These are phyloP conservation scores for Vachellia collinsii DNA, from an alignment of 306 rosid species.

Conservation along the genomic window DNA sequence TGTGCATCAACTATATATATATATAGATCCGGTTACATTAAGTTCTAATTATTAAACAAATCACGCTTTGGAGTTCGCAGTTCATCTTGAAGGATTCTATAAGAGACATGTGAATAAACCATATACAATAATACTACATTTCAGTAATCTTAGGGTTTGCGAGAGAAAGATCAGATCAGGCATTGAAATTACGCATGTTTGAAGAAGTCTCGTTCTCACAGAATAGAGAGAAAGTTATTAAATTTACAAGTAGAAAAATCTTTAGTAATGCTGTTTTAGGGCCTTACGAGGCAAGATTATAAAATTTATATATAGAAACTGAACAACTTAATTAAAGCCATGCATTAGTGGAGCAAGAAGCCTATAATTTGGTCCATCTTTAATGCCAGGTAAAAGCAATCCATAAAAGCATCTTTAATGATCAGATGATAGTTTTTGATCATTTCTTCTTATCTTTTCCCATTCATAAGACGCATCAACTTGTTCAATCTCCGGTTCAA, in stretches of 20 bases:
- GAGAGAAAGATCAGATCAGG: background rate
- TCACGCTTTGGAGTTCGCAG: conserved; percentile 1
- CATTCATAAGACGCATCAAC: too few species aligned
- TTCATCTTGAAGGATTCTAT: background rate
- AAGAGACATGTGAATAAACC: background rate
- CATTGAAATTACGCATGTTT: background rate
- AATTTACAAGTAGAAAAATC: background rate
- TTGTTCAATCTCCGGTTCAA: background rate
- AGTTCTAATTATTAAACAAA: background rate
- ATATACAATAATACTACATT: background rate
- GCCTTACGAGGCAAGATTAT: background rate
- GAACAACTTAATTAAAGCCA: background rate
- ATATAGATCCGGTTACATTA: too few species aligned
- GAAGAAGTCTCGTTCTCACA: background rate
- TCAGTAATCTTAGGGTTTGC: background rate
- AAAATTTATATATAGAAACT: background rate
- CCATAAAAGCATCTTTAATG: background rate
- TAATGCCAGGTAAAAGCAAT: background rate
- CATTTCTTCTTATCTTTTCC: background rate
- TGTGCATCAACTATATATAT: background rate
- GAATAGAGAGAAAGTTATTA: background rate
- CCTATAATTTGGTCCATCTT: background rate
- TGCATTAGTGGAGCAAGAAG: background rate
- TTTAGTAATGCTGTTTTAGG: background rate
- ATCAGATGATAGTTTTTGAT: background rate